These are phyloP conservation scores for Rugiboletus extremiorientalis DNA, from an alignment of 1,284 basidiomycete genomes.

Conservation along the genomic window DNA sequence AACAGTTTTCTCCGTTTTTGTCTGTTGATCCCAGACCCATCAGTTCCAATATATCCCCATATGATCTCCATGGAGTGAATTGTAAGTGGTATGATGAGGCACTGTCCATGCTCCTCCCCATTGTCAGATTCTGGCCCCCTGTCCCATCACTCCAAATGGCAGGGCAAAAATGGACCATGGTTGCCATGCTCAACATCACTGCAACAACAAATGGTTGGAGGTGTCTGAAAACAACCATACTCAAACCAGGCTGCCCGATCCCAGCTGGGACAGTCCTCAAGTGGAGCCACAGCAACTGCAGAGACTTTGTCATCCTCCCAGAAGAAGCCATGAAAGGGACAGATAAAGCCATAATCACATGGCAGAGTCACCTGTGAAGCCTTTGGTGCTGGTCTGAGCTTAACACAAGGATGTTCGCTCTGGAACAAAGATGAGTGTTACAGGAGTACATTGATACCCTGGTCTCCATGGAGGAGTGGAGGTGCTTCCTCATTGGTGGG, in stretches of 20 bases:
- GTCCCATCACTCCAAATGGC: background rate
- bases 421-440: background rate
- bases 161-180: background rate
- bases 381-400: background rate
- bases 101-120: fast-evolving
- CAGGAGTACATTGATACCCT: background rate
- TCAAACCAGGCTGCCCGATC: background rate
- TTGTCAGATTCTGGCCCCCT: background rate
- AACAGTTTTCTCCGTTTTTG: background rate
- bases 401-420: background rate
- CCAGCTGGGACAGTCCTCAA: fast-evolving
- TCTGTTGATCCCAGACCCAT: too few relatives aligned
- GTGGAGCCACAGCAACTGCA: background rate
- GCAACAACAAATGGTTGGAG: fast-evolving
- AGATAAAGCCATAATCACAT: background rate
- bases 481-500: background rate
- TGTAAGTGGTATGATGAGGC: background rate
- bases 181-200: background rate
- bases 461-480: fast-evolving
- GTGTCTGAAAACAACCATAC: background rate
- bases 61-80: background rate
- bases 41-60: background rate
- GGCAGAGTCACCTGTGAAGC: too few relatives aligned
- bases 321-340: too few relatives aligned
- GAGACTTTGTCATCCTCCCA: background rate